Conservation (phyloP, 805 yeast genomes). For the Candida mattraensis region DNA sequence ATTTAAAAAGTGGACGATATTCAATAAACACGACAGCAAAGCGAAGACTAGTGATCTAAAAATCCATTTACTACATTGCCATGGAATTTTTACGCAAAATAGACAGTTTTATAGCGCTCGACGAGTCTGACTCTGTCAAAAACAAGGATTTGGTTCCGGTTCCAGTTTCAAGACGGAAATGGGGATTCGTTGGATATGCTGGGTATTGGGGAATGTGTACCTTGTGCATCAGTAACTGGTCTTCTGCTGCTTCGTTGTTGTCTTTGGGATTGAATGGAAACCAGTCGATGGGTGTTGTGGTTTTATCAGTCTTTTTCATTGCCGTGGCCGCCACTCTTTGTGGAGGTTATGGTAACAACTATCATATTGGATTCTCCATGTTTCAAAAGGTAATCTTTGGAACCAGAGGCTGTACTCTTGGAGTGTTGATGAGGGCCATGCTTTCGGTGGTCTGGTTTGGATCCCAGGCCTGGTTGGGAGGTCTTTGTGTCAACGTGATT, state of each 20-base stretch:
- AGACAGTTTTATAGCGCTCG: slow-evolving; percentile 1
- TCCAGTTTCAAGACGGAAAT: slow-evolving; percentile 36
- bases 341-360: slow-evolving; percentile 48
- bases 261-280: slow-evolving; percentile 46
- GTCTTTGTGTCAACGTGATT: slow-evolving; percentile 41
- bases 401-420: slow-evolving; percentile 43
- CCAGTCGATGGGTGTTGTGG: slow-evolving; percentile 44
- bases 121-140: slow-evolving; percentile 7
- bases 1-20: too few relatives aligned
- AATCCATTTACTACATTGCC: too few relatives aligned
- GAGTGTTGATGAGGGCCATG: slow-evolving; percentile 43
- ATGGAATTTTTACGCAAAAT: slow-evolving; percentile 4
- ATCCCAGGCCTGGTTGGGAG: slow-evolving; percentile 47
- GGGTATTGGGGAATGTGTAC: slow-evolving; percentile 31
- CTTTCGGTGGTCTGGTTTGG: slow-evolving; percentile 48
- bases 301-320: slow-evolving; percentile 48
- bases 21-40: too few relatives aligned
- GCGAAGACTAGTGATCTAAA: too few relatives aligned
- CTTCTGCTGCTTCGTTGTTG: slow-evolving; percentile 42
- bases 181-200: slow-evolving; percentile 32
- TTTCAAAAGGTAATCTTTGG: slow-evolving; percentile 47
- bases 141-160: slow-evolving; percentile 37
- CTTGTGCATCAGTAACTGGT: slow-evolving; percentile 29
- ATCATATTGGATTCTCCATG: slow-evolving; percentile 51
- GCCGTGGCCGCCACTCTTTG: slow-evolving; percentile 44